Evolutionary conservation across 2,329 filamentous ascomycete genomes (phyloP).

Genomic region (Fusarium setosum): DNA sequence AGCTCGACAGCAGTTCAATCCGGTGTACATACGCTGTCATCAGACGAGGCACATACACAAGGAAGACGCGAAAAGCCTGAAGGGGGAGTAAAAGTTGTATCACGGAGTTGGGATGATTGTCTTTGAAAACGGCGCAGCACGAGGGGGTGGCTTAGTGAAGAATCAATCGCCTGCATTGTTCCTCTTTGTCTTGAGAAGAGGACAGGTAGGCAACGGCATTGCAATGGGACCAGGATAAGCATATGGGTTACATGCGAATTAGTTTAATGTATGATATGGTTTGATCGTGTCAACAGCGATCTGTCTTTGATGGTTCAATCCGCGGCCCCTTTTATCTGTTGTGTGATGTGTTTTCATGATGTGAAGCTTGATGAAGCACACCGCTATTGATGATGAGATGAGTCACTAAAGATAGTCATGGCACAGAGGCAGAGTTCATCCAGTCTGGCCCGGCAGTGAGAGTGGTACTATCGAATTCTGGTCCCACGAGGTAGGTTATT

Average conservation of each 20-base stretch:
- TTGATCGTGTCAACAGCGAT: slow-evolving; percentile 29
- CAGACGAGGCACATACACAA: slow-evolving; percentile 15
- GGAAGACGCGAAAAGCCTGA: slow-evolving; percentile 15
- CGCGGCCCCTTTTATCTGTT: slow-evolving; percentile 2
- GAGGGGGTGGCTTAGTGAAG: slow-evolving; percentile 10
- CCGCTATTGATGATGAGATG: not conserved
- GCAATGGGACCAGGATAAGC: slow-evolving; percentile 32
- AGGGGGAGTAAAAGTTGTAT: slow-evolving; percentile 11
- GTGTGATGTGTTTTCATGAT: not conserved
- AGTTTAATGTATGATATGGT: slow-evolving; percentile 43
- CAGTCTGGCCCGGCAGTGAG: too few species aligned
- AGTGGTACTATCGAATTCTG: too few species aligned
- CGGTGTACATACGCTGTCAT: slow-evolving; percentile 33
- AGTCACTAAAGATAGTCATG: not conserved
- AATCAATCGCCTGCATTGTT: slow-evolving; percentile 6
- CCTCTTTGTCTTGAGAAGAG: slow-evolving; percentile 11
- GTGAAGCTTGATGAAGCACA: not conserved
- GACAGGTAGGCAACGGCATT: slow-evolving; percentile 4
- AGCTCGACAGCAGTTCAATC: slow-evolving; percentile 17
- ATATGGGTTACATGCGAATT: slow-evolving; percentile 33
- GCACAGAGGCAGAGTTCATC: not conserved
- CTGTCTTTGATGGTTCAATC: slow-evolving; percentile 23
- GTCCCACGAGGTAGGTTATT: too few species aligned
- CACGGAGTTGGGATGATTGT: slow-evolving; percentile 30
- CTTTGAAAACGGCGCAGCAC: slow-evolving; percentile 24